Percentiles rank a stretch among this genome's conserved stretches.
Evolutionary conservation across 2,329 filamentous ascomycete genomes (phyloP).

Genomic region (Alternaria longipes): DNA sequence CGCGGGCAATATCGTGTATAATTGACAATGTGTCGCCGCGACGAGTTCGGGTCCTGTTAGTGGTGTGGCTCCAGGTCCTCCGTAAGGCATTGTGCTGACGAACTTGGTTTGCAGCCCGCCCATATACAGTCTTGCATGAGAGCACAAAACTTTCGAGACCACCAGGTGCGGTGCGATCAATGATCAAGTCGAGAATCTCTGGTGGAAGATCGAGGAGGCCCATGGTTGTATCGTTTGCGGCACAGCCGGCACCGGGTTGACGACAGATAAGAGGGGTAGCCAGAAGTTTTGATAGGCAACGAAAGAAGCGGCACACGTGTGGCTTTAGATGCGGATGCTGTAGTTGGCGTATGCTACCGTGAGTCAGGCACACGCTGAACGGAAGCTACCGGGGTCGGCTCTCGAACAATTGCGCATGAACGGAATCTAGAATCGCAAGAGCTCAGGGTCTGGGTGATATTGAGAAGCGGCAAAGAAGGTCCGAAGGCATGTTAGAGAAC

Average conservation of each 20-base stretch:
- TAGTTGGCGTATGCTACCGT: not conserved
- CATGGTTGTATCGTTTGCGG: conserved; percentile 26
- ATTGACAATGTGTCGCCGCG: conserved; percentile 35
- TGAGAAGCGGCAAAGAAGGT: not conserved
- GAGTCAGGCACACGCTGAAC: not conserved
- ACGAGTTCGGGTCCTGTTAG: conserved; percentile 22
- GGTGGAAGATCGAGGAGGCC: conserved; percentile 43
- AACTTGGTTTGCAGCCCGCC: conserved; percentile 38
- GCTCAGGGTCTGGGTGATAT: not conserved
- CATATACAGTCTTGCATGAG: conserved; percentile 41
- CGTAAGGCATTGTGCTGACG: conserved; percentile 39
- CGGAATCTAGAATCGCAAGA: not conserved
- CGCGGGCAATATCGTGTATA: conserved; percentile 36
- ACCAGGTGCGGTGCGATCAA: conserved; percentile 36
- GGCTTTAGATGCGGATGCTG: not conserved
- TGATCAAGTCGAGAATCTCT: conserved; percentile 46
- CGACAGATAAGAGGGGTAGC: not conserved
- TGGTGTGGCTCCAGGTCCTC: conserved; percentile 35
- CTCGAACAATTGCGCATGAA: not conserved
- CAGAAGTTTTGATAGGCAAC: not conserved
- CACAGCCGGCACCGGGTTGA: not conserved
- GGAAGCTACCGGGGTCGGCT: not conserved
- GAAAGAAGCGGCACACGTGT: no score
- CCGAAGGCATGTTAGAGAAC: not conserved
- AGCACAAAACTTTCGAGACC: conserved; percentile 44